Evolutionary conservation across 768 basidiomycete species (phyloP).

Genomic region (Hypholoma fasciculare): DNA sequence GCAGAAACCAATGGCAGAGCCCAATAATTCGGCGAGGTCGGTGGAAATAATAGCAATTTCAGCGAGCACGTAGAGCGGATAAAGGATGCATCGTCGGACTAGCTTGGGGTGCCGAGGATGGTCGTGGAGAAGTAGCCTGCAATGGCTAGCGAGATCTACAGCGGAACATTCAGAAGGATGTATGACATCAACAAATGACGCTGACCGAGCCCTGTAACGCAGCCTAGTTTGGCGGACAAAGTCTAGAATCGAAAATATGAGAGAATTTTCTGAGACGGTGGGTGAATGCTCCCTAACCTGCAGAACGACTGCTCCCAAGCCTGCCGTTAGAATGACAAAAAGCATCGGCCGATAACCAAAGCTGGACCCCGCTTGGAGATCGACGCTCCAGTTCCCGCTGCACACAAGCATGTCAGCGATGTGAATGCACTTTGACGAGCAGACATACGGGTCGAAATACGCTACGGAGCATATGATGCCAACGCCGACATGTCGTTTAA

Average conservation of each 20-base stretch:
- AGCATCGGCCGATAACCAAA: conserved; percentile 81
- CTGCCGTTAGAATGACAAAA: conserved; percentile 81
- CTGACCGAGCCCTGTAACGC: conserved; percentile 63
- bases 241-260: conserved; percentile 36
- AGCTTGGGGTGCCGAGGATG: conserved; percentile 47
- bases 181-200: background rate
- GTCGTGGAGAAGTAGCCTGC: conserved; percentile 54
- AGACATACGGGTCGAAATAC: conserved; percentile 80
- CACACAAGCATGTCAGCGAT: background rate
- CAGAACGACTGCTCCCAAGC: conserved; percentile 77
- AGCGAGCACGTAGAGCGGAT: conserved; percentile 53
- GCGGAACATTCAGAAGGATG: background rate
- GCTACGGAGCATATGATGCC: conserved; percentile 85
- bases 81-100: conserved; percentile 48
- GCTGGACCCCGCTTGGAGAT: conserved; percentile 75
- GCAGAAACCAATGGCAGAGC: conserved; percentile 69
- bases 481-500: conserved; percentile 68
- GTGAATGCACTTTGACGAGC: background rate
- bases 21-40: conserved; percentile 69
- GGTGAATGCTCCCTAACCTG: conserved; percentile 48
- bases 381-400: conserved; percentile 80
- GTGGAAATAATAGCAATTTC: conserved; percentile 69
- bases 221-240: conserved; percentile 68
- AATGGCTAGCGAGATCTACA: conserved; percentile 60
- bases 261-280: background rate